Evolutionary conservation across 202 grass and related monocot genomes (phyloP), one percentile per base, ranked within the genome.

Genomic region (Brachypodium distachyon): DNA sequence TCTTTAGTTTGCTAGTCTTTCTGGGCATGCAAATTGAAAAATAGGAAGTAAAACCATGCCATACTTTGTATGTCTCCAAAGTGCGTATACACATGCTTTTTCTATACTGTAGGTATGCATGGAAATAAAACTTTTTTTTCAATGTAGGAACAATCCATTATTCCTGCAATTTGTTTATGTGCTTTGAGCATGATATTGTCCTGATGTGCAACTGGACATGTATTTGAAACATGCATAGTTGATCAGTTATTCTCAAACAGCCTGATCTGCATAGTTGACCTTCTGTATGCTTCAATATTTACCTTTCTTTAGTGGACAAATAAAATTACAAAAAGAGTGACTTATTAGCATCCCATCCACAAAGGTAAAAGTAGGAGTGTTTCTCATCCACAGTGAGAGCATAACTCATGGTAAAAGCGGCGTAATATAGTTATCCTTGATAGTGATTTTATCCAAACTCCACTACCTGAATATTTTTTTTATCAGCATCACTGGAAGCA

Each of bases 391-490:
- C 43, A 29, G 61, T 61, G 26, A 52, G 34, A 53, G 34, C 21
- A 29, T 51, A 40, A 49, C 39, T 51, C 21, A 54, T 32, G 61
- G 27, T 40, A 16, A 26, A 54, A 14, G 54, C 43, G 65, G 7
- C 48, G 48, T 51, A 69, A 44, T 10, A 72, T 17, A 36, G 12
- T 60, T 67, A 50, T 55, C 9, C 33, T 50, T 19, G 83, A 59
- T 23, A 23, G 10, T 56, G 32, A 23, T 85, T 75, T 80, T 81
- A 32, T 61, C 36, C 18, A 61, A 60, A 67, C 9, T 75, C 34
- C 3, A 47, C 16, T 60, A 25, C 42, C 57, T 80, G 61, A 74
- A 61, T 60, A n/a, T 59, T 70, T 18, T 62, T 40, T 80, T 57
- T 85, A 19, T 73, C 49, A 40, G 49, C 29, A 70, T 61, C 14